Conservation (phyloP, 2,329 filamentous ascomycete species). For the Colletotrichum zoysiae region DNA sequence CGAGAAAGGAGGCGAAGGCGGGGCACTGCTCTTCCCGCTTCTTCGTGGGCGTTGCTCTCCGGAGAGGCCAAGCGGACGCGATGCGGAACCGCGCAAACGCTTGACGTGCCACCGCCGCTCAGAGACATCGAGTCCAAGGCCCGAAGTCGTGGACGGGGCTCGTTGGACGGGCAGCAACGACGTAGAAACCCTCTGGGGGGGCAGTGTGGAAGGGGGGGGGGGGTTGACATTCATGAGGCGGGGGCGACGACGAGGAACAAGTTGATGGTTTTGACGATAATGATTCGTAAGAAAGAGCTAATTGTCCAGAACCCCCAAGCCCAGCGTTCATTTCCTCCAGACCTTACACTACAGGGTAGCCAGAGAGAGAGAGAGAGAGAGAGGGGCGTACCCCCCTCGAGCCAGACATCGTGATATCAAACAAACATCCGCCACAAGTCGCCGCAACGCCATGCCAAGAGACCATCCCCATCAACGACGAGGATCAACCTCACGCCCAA, state of each 20-base stretch:
- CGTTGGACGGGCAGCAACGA: neutral
- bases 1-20: neutral
- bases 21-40: neutral
- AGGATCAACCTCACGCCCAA: constrained; percentile 15
- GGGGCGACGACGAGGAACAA: neutral
- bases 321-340: constrained; percentile 23
- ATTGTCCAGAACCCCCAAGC: constrained; percentile 14
- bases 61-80: too few relatives aligned
- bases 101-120: neutral
- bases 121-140: neutral
- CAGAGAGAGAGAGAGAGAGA: neutral
- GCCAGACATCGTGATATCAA: constrained; percentile 39
- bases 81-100: neutral
- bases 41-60: neutral
- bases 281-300: constrained; percentile 26
- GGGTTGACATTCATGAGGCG: constrained; percentile 7
- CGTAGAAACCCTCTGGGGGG: neutral
- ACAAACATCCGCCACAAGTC: constrained; percentile 34
- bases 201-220: neutral
- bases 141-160: neutral
- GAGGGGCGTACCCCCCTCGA: constrained; percentile 1
- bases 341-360: constrained; percentile 10
- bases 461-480: constrained; percentile 6
- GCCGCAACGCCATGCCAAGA: constrained; percentile 40
- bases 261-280: neutral